A percentile compares a stretch with the other conserved stretches of the same genome.
Evolutionary conservation across 768 basidiomycete genomes (phyloP).

Genomic region (Phlegmacium glaucopus): DNA sequence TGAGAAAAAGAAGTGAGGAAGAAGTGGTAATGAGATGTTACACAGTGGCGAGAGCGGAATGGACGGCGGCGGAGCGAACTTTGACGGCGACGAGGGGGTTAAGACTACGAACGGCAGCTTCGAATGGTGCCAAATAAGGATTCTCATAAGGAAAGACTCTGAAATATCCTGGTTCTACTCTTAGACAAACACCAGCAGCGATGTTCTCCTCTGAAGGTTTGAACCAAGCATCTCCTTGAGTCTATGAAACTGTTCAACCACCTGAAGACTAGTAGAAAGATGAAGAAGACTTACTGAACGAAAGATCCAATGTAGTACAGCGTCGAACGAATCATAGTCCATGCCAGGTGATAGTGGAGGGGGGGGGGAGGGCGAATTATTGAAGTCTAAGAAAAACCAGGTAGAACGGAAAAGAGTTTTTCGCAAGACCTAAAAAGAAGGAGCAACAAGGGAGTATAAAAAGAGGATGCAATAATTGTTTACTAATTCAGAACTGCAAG

Average conservation of each 20-base stretch:
- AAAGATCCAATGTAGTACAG: conserved; percentile 77
- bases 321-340: conserved; percentile 82
- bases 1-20: conserved; percentile 4
- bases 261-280: neutral
- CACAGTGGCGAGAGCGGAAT: conserved; percentile 72
- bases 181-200: conserved; percentile 73
- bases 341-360: conserved; percentile 35
- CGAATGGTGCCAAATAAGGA: conserved; percentile 75
- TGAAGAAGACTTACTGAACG: conserved; percentile 47
- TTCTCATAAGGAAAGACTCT: conserved; percentile 88
- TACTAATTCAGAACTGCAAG: too few species aligned
- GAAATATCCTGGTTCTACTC: conserved; percentile 65
- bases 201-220: conserved; percentile 82
- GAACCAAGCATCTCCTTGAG: conserved; percentile 83
- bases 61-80: conserved; percentile 72
- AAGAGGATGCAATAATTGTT: conserved; percentile 23
- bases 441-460: conserved; percentile 26
- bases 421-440: conserved; percentile 15
- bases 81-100: conserved; percentile 88
- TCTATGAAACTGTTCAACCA: conserved; percentile 34
- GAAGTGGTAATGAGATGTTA: conserved; percentile 22
- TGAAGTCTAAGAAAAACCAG: too few species aligned
- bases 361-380: conserved; percentile 19
- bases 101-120: conserved; percentile 67
- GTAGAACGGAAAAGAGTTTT: too few species aligned